Conservation (phyloP, 106 monocot species). For the Amphibolis antarctica region DNA sequence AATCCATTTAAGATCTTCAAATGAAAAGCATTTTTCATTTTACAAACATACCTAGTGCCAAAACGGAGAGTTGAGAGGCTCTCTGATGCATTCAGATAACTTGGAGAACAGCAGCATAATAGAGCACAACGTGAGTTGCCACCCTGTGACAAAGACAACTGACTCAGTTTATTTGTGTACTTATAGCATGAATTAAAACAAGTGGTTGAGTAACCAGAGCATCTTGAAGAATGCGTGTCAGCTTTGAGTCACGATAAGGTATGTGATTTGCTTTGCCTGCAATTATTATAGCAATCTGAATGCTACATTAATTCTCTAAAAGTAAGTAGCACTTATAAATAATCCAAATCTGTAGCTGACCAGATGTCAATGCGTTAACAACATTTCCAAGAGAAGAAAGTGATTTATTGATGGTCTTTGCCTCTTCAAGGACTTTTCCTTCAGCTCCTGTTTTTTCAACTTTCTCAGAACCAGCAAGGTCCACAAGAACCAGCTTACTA, state of each 20-base stretch:
- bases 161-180: neutral
- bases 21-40: neutral
- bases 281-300: neutral
- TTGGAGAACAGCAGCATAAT: conserved; percentile 81
- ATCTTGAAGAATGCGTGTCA: conserved; percentile 88
- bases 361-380: conserved; percentile 65
- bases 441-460: conserved; percentile 83
- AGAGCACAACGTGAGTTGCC: conserved; percentile 64
- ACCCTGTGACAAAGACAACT: conserved; percentile 34
- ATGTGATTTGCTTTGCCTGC: conserved; percentile 61
- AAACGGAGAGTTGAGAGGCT: conserved; percentile 78
- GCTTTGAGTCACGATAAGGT: conserved; percentile 75
- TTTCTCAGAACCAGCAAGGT: conserved; percentile 86
- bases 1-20: neutral
- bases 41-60: conserved; percentile 59
- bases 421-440: conserved; percentile 77
- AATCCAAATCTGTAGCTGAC: conserved; percentile 12
- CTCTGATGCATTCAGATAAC: conserved; percentile 53
- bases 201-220: conserved; percentile 37
- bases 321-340: neutral
- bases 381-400: conserved; percentile 87
- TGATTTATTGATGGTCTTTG: conserved; percentile 82
- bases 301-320: neutral
- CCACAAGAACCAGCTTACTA: conserved; percentile 82
- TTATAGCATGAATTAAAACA: neutral